Evolutionary conservation across 805 yeast genomes (phyloP), one percentile per base, ranked within the genome.

Genomic region (Saccharomyces cerevisiae): DNA sequence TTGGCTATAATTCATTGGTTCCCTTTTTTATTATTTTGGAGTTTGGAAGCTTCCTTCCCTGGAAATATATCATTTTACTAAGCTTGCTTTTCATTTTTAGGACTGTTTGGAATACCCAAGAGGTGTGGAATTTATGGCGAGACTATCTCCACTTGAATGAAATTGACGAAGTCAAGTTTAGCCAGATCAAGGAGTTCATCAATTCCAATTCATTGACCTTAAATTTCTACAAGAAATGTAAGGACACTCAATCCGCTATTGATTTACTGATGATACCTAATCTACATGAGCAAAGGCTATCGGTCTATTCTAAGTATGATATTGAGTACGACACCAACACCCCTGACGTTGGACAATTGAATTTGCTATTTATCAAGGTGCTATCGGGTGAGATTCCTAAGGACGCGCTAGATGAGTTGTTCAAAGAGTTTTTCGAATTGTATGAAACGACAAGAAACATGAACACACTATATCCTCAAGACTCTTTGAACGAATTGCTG

Each of bases 71-170:
- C 32, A 21, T 59, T 4, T n/a, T 55, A 26, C 50, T 62, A 17
- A 54, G 57, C 1, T 36, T 55, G 1, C 46, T 61, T 22, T 55
- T 60, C 28, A 31, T 61, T 14, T 11, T 59, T 4, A 58, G 63
- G 41, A 57, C 64, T 2, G 21, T 64, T 8, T 57, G 65, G 60
- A 56, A 59, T 14, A 61, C 63, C 1, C 50, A 57, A 6, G 70
- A 65, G 17, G 59, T 69, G 8, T 58, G 61, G 59, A 63, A 58
- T 24, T 52, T 61, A 48, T 68, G 70, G 71, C 52, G 56, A n/a
- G 65, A 60, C 11, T 62, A 52, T 49, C 51, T 61, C 21, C 55
- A 57, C 22, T 47, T 55, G 22, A 51, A 57, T 48, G 57, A 32
- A 2, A 50, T 61, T 41, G 53, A 53, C 46, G 56, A 53, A 13